Base-by-base conservation (phyloP, 148 eudicot genomes). In the Amaranthus palmeri region DNA sequence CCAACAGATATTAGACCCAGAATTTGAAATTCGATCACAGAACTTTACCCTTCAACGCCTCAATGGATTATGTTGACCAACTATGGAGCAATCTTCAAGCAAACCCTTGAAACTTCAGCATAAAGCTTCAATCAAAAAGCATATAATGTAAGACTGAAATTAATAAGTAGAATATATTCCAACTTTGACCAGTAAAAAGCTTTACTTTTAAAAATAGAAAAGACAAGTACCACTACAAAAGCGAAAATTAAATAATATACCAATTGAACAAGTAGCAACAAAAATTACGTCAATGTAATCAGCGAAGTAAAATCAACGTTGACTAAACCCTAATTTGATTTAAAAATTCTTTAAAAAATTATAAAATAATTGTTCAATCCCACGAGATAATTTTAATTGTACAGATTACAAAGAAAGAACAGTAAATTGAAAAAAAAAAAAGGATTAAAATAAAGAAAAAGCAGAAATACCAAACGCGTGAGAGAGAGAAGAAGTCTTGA, bases 301-400 rank as follows among this genome's bases (percentile, higher is more conserved):
- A 64, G n/a, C 25, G 15, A 53, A 14, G 36, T 72, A 60, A 72
- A 60, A 72, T 52, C 65, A 74, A 63, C 66, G 77, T 56, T 66
- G 71, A 74, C 77, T 55, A 74, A n/a, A 3, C 53, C 3, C 5
- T 15, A 63, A 61, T 54, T 18, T 25, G 36, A 18, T 73, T 54
- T 43, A 18, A 18, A 18, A 44, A 25, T 0, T 25, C 36, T 25
- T 25, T 25, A 25, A 25, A 25, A 25, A 25, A 25, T 25, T 25
- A 25, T 25, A 25, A 25, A 25, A 25, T 10, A 12, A 52, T 65
- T 46, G 51, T 45, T 52, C 15, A 3, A 65, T 45, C 59, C 56
- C 57, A 71, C 66, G 45, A 15, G 41, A 11, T 46, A 46, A 25
- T 10, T 2, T 3, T 15, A 13, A 25, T 10, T 2, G 6, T 15